Base-by-base conservation (phyloP, 441 rosid species). In the Manihot esculenta region DNA sequence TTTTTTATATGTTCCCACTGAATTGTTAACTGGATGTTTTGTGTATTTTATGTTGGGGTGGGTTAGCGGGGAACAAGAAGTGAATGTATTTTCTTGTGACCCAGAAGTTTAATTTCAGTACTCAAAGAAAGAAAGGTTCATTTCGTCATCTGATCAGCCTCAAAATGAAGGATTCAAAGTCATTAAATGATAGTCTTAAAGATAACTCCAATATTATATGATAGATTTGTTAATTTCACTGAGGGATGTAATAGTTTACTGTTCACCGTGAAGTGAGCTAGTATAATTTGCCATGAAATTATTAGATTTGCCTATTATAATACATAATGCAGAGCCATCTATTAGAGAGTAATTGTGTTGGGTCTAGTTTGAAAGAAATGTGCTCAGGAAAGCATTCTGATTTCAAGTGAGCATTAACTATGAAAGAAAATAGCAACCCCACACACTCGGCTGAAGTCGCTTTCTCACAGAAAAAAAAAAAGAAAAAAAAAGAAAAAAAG, bases 361-460 rank as follows among this genome's bases (percentile, higher is more conserved):
- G 67, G 65, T 30, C 74, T 67, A 35, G 33, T 41, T 35, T 17
- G 7, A 27, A 17, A 50, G 66, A 47, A 69, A 48, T 41, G 15
- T 41, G 23, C n/a, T 41, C 17, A 41, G 38, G 7, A 18, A 56
- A 17, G 44, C 55, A 68, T 6, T 45, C 17, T 42, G 42, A 14
- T 18, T 2, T n/a, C 12, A 8, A 63, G 21, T 62, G 20, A 42
- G 50, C 12, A 24, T 64, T 44, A 14, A 24, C 14, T 14, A 8
- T 24, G 44, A 18, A 64, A 10, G 15, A 48, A 11, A 3, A 3
- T 2, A 2, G 62, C 38, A 51, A 51, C 53, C 61, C 74, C 68
- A 38, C 62, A 38, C 0, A 11, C 48, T 17, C 45, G 7, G 20
- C 27, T 58, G 47, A 38, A 44, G 49, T 78, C 74, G 47, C 72